Evolutionary conservation across 306 rosid genomes (phyloP), one percentile per base, ranked within the genome.

Genomic region (Glycine latifolia): DNA sequence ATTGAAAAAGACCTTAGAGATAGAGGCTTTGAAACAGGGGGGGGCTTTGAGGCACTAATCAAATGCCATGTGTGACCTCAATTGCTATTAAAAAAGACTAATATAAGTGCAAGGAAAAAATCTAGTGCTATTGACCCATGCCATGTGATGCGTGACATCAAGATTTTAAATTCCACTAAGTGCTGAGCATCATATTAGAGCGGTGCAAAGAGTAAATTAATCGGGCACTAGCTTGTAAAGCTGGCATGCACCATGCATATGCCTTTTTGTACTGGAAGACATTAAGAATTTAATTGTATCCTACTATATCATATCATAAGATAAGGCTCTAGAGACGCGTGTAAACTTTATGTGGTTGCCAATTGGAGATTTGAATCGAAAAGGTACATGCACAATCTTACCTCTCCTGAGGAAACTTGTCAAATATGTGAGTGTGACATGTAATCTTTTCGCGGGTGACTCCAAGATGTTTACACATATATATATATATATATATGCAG

Each of bases 171-270:
- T 56, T 68, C 49, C 48, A 56, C 15, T 3, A 9, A 48, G 39
- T 39, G 3, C 3, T 47, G 59, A 65, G 67, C 13, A 67, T 54
- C 70, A 44, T 44, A 56, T 70, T 56, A 70, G 69, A 69, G 39
- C 1, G 70, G 70, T 44, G 49, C 83, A 26, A 46, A 59, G 53
- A 60, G 35, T 71, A 72, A 61, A 62, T 60, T 80, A 72, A 49
- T 8, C 3, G 12, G 46, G 67, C 81, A 84, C 52, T 79, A 41
- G n/a, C 8, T 58, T 39, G 53, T 33, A 61, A 75, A 52, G 85
- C 85, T 85, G 87, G 79, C 85, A 81, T 54, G 87, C 87, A 85
- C 82, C 54, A 67, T 31, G 37, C 67, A 69, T 33, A 50, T 43
- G 20, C 17, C 52, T 54, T 76, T 76, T 67, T 80, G 78, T 76